Evolutionary conservation across 805 yeast genomes (phyloP), one percentile per base, ranked within the genome.

Genomic region (Lipomyces mesembrius): DNA sequence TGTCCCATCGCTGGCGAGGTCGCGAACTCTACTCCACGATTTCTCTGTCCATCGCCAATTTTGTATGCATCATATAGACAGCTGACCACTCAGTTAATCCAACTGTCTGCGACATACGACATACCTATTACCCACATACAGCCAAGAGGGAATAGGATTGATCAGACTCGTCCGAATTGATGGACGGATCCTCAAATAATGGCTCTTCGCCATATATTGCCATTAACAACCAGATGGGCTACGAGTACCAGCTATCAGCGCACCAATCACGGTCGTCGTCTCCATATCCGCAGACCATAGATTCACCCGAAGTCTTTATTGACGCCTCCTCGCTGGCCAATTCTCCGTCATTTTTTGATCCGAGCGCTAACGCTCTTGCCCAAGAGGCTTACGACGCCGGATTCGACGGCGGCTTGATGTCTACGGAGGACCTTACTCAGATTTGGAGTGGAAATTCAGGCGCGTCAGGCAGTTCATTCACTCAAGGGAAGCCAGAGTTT

Each of bases 121-220:
- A 37, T 14, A 37, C 43, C 43, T 37, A 37, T 37, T 37, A 7
- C 17, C 43, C 6, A 37, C 17, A 37, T 14, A 12, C 43, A 37
- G 5, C 43, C 43, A 37, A 37, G 43, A 12, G 43, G 17, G 17
- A 17, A 37, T 37, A 37, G 17, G 12, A 35, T 37, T 37, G 43
- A 12, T 37, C 43, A 37, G 49, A 43, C 49, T 43, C 49, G 22
- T 17, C 49, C 49, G 22, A n/a, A 43, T 43, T 43, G 8, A 43
- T 43, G 49, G 49, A 43, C 20, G 49, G 49, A 43, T n/a, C 20
- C 20, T 43, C 49, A n/a, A n/a, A 43, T 17, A 43, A 43, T 43
- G 49, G 49, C 49, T 43, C 25, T 43, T 43, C 49, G 49, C 49
- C 49, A 43, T 43, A 43, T n/a, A 17, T 43, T 43, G 20, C 49